Percentiles rank a stretch among this genome's conserved stretches.
Conservation (phyloP, 345 rosid species). For the Eucalyptus globulus region DNA sequence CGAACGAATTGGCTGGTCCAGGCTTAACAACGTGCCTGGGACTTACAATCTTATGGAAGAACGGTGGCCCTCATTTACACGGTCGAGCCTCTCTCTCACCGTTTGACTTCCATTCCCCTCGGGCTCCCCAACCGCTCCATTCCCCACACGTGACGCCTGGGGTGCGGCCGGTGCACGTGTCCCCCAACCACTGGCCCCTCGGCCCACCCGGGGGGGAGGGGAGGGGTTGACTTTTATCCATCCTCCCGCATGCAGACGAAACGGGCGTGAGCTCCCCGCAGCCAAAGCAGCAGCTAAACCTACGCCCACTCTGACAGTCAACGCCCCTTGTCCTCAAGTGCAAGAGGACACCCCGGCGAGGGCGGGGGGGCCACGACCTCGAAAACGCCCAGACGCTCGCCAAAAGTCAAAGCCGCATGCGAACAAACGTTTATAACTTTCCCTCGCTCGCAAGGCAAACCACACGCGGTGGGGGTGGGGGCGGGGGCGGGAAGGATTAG, state of each 20-base stretch:
- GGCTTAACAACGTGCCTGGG: not conserved
- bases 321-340: conserved; percentile 4
- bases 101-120: not conserved
- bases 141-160: not conserved
- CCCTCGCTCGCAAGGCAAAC: conserved; percentile 10
- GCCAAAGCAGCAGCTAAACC: conserved; percentile 10
- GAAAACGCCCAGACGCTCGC: not conserved
- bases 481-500: not conserved
- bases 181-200: not conserved
- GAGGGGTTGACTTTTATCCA: conserved; percentile 31
- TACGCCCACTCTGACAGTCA: conserved; percentile 63
- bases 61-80: not conserved
- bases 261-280: not conserved
- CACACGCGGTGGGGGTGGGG: not conserved
- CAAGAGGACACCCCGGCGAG: too few species aligned
- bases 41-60: not conserved
- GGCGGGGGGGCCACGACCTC: not conserved
- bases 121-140: not conserved
- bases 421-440: not conserved
- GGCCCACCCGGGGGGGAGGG: not conserved
- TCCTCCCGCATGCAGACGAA: not conserved
- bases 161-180: not conserved
- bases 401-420: conserved; percentile 56
- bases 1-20: not conserved
- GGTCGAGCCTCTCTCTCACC: not conserved